Evolutionary conservation across 1,284 basidiomycete genomes (phyloP), one percentile per base, ranked within the genome.

Genomic region (Pulveroboletus sp.): DNA sequence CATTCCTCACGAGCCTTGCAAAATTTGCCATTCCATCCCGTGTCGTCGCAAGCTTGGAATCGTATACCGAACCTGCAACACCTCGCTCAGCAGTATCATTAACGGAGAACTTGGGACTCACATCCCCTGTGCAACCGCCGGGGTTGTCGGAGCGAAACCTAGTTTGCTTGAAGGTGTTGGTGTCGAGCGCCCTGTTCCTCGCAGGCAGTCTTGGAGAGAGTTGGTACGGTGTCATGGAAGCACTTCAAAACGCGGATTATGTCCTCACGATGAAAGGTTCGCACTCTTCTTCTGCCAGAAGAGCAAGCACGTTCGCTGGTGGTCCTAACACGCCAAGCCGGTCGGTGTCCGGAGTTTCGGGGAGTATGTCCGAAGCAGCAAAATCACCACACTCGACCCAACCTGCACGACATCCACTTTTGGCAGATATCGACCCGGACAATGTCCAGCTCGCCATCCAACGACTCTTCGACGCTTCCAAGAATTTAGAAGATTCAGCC

Each of bases 211-310:
- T 98, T 1, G 94, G 88, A 12, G 81, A 85, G 38, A 92, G 90
- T 60, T 99, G 96, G 96, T 94, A 93, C 69, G 83, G 89, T 44
- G 84, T 98, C 9, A 81, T 99, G 45, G 94, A 97, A 68, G 86
- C 89, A 2, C 74, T 97, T 36, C 94, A 97, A 74, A 96, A 95
- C 64, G 94, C 94, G 8, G 94, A 96, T 63, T 94, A 93, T 66
- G 91, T 97, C 18, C 78, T 97, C 28, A 83, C 84, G 4, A 77
- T 83, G 49, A 87, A 84, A 63, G 83, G 78, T 14, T 67, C 69
- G 11, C 68, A 74, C 11, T 52, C 69, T 9, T 60, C 63, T 31
- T 43, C 65, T 24, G 61, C 64, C 2, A 66, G 70, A 42, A 70
- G 66, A 45, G 77, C 76, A 55, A 77, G 75, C 49, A 74, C 74